A percentile compares a stretch with the other conserved stretches of the same genome.
Conservation (phyloP, 1,284 basidiomycete genomes). For the Papiliotrema laurentii region DNA sequence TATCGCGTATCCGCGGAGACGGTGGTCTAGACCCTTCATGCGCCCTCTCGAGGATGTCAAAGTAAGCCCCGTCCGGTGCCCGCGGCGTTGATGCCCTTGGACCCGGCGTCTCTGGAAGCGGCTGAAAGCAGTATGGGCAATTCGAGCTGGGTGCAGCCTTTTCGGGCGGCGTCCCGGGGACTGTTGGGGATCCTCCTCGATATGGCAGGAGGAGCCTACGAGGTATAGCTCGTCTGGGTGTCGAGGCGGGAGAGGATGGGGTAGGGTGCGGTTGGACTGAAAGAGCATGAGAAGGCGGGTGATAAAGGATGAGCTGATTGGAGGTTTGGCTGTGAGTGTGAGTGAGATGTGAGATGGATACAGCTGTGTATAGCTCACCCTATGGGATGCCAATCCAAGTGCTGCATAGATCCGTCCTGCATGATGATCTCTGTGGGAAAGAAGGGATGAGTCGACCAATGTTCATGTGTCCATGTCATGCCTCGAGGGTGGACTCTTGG, state of each 20-base stretch:
- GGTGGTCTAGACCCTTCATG: slow-evolving; percentile 40
- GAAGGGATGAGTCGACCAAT: no score
- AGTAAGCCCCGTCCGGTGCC: slow-evolving; percentile 23
- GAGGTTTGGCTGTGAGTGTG: slow-evolving; percentile 51
- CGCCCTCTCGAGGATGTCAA: slow-evolving; percentile 40
- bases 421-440: background rate
- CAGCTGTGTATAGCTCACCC: no score
- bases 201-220: slow-evolving; percentile 34
- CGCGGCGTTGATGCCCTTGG: background rate
- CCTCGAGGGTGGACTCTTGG: no score
- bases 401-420: background rate
- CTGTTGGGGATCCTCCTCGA: slow-evolving; percentile 2
- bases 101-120: slow-evolving; percentile 7
- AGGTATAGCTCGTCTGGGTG: slow-evolving; percentile 19
- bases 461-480: no score
- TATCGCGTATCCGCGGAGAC: slow-evolving; percentile 46
- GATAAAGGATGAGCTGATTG: slow-evolving; percentile 83
- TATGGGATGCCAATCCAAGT: slow-evolving; percentile 8
- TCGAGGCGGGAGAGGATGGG: slow-evolving; percentile 11
- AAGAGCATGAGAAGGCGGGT: slow-evolving; percentile 76
- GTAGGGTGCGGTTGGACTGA: slow-evolving; percentile 55
- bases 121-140: slow-evolving; percentile 37
- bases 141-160: slow-evolving; percentile 1
- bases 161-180: background rate
- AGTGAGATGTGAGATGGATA: background rate